Base-by-base conservation (phyloP, 129 eudicot species). In the Logfia minima region DNA sequence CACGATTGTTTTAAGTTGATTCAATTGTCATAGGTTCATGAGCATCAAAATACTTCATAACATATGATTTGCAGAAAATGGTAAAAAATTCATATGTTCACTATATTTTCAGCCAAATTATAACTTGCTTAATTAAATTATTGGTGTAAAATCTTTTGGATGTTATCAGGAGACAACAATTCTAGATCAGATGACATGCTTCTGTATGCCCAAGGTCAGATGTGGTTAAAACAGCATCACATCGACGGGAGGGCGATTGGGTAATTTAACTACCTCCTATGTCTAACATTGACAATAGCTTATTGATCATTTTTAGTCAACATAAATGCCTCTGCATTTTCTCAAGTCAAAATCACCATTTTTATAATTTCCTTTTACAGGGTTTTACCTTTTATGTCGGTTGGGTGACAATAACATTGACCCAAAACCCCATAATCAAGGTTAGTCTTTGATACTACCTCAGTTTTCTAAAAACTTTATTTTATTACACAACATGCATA, bases 341-440 rank as follows among this genome's bases (percentile, higher is more conserved):
- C 61, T 31, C 8, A 60, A 37, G 78, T 23, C 37, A 39, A 75
- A 75, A 41, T 74, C 59, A 24, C 43, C 60, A 62, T 37, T 37
- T 2, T 22, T 22, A 6, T 23, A 14, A 17, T 39, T 26, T 43
- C 48, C 14, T 26, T 11, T 18, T 41, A 45, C 64, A 75, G 79
- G 68, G 64, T 75, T 45, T 63, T 75, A n/a, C 79, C 79, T 19
- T 24, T 24, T 75, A 75, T 64, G 79, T 48, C 63, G 71, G 79
- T 45, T 75, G 71, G 71, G 71, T 29, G 48, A 63, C 79, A 63
- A 75, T 75, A 53, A 17, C 63, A 64, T 34, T 75, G 45, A 75
- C 79, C 21, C 72, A 75, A 75, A 22, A 64, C 22, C 64, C 79
- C 72, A 5, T 64, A 8, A 23, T 62, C 51, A 75, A 75, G 79